Base-by-base conservation (phyloP, 2,329 filamentous ascomycete genomes). In the Exophiala oligosperma region DNA sequence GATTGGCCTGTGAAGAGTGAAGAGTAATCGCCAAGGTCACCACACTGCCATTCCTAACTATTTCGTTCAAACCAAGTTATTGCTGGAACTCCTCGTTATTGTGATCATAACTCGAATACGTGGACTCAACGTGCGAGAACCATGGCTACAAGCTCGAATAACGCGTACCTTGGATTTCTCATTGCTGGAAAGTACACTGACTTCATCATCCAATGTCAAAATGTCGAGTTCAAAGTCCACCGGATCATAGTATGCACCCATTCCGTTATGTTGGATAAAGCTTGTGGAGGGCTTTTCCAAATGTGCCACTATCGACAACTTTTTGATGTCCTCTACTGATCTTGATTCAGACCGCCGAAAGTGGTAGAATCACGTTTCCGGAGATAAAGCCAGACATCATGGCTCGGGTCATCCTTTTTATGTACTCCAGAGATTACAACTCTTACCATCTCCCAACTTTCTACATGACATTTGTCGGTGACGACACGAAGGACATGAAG, bases 271-370 rank as follows among this genome's bases (percentile, higher is more conserved):
- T 54, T 70, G 8, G 51, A 52, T 7, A 54, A 62, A 14, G 64
- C 63, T 14, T 52, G 66, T 41, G 61, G 64, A 51, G 56, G 61
- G 56, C 60, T 32, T 52, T 72, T 61, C 67, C 64, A 63, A 69
- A 69, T 62, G 69, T 47, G 28, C 8, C 49, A 28, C 17, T 37
- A 8, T 51, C 29, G 9, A 5, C 9, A 3, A 12, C 8, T 14
- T 23, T 37, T 29, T 37, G 2, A 29, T 17, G 17, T 7, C 28
- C 11, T 38, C 49, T 38, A 23, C 17, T 17, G 29, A 23, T 37
- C n/a, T 40, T 11, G 8, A 17, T 35, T 35, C 37, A 50, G 51
- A 43, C 58, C 32, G 54, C 52, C 21, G 7, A 6, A 7, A 43
- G 40, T 17, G 44, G 58, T 1, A 24, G 46, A 11, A 51, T 60